phyloP scores from a whole-genome alignment of 148 eudicot species.

The Fagopyrum homotropicum region DNA sequence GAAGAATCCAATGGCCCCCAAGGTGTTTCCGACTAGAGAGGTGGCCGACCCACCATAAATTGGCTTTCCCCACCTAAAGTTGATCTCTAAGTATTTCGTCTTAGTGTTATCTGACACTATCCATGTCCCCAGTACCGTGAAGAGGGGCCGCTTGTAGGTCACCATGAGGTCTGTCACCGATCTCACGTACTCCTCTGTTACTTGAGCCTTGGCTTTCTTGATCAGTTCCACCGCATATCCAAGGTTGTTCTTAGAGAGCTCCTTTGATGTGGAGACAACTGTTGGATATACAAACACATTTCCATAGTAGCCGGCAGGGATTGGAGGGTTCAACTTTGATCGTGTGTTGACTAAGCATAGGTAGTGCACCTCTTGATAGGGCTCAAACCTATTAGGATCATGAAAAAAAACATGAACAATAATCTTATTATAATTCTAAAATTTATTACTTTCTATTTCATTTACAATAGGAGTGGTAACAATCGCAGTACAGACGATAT shows the following conservation, averaged over 20 bases:
- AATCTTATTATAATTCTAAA: no score
- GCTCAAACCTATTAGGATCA: background rate
- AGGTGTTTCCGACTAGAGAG: background rate
- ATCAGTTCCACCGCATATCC: conserved; percentile 19
- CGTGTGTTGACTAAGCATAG: conserved; percentile 10
- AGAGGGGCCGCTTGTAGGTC: background rate
- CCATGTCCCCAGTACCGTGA: background rate
- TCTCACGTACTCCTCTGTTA: conserved; percentile 17
- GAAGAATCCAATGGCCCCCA: background rate
- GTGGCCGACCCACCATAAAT: conserved; percentile 15
- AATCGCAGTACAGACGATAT: no score
- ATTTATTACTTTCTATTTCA: no score
- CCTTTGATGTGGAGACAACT: conserved; percentile 10
- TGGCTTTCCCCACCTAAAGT: conserved; percentile 28
- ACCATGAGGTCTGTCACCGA: conserved; percentile 15
- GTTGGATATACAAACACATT: conserved; percentile 10
- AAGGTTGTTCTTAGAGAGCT: conserved; percentile 8
- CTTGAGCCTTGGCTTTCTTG: conserved; percentile 15
- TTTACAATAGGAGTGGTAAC: no score
- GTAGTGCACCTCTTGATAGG: conserved; percentile 1
- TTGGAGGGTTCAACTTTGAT: background rate
- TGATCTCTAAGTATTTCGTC: background rate
- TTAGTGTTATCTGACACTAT: conserved; percentile 14
- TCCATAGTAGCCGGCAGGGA: conserved; percentile 24
- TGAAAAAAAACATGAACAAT: no score